Percentiles rank a stretch among this genome's conserved stretches.
These are phyloP conservation scores for Dendrobium huoshanense DNA, from an alignment of 106 monocot genomes.

Conservation along the genomic window DNA sequence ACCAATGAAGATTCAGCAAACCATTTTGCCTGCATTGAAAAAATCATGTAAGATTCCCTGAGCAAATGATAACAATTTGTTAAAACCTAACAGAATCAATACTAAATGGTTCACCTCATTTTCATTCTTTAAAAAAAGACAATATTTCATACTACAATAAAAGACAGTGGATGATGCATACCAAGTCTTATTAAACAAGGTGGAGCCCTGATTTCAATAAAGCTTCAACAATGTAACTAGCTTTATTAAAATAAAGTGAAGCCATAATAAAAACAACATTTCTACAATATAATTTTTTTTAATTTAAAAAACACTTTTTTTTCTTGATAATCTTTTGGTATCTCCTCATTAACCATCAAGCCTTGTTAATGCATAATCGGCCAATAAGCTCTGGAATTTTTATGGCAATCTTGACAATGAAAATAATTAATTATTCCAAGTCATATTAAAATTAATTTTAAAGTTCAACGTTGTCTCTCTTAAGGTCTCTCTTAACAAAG, in stretches of 20 bases:
- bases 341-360: not conserved
- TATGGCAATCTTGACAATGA: not conserved
- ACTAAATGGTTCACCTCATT: not conserved
- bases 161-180: not conserved
- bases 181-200: not conserved
- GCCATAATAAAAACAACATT: not conserved
- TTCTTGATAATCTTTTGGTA: not conserved
- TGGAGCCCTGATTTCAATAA: not conserved
- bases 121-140: not conserved
- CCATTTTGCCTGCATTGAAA: constrained; percentile 55
- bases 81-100: not conserved
- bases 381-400: not conserved
- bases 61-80: not conserved
- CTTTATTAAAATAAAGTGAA: not conserved
- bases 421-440: not conserved
- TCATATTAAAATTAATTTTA: not conserved
- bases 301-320: not conserved
- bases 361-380: not conserved
- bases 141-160: constrained; percentile 1
- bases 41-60: not conserved
- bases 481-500: not conserved
- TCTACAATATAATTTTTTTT: not conserved
- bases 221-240: not conserved
- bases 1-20: constrained; percentile 69
- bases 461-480: not conserved